phyloP scores from a whole-genome alignment of 2,329 filamentous ascomycete genomes.

The Fusarium sp. region DNA sequence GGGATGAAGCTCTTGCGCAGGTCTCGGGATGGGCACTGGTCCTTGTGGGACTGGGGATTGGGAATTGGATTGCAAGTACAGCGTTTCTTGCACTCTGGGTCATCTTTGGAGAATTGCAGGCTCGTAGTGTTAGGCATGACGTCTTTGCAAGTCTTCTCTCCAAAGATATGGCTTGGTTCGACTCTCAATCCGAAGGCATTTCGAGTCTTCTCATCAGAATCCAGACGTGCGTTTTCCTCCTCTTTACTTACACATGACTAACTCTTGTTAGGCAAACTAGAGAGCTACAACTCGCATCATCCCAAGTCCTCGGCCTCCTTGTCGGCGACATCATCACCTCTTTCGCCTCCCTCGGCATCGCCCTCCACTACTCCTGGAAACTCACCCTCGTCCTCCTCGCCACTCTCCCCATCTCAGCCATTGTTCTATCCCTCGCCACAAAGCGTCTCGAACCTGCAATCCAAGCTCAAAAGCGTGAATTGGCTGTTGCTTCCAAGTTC shows the following conservation, averaged over 20 bases:
- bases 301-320: slow-evolving; percentile 80
- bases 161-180: slow-evolving; percentile 86
- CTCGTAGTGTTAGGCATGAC: slow-evolving; percentile 69
- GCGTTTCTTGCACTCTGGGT: slow-evolving; percentile 78
- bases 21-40: slow-evolving; percentile 71
- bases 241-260: rapidly evolving
- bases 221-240: slow-evolving; percentile 70
- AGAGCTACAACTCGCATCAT: slow-evolving; percentile 83
- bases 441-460: slow-evolving; percentile 72
- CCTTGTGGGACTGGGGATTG: slow-evolving; percentile 71
- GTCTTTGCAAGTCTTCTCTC: slow-evolving; percentile 77
- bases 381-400: slow-evolving; percentile 83
- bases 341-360: slow-evolving; percentile 73
- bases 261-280: slow-evolving; percentile 73
- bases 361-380: slow-evolving; percentile 84
- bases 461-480: slow-evolving; percentile 73
- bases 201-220: slow-evolving; percentile 76
- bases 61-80: slow-evolving; percentile 74
- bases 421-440: slow-evolving; percentile 70
- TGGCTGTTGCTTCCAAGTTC: slow-evolving; percentile 77
- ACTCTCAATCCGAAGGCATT: slow-evolving; percentile 76
- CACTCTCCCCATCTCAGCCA: slow-evolving; percentile 74
- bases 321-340: slow-evolving; percentile 73
- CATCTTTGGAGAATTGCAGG: slow-evolving; percentile 83
- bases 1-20: slow-evolving; percentile 62